Percentiles rank a stretch among this genome's conserved stretches.
Evolutionary conservation across 1,284 basidiomycete species (phyloP).

Genomic region (Leucoagaricus sp.): DNA sequence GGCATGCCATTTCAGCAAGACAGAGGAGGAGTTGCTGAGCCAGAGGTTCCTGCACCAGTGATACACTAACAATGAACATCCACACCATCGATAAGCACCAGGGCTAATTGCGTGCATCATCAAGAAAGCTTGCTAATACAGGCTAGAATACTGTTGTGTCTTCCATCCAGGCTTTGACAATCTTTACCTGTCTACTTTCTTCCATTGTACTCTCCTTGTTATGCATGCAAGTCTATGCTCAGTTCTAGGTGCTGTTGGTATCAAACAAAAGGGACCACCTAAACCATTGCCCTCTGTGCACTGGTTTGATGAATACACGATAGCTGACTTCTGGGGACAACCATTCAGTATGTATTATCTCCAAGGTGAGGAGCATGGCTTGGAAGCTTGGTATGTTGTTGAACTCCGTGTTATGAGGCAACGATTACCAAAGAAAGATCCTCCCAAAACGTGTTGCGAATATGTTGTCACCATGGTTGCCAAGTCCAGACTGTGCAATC

Average conservation of each 20-base stretch:
- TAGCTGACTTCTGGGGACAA: slow-evolving; percentile 4
- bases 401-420: slow-evolving; percentile 1
- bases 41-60: too few species aligned
- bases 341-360: background rate
- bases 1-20: too few species aligned
- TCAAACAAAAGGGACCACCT: background rate
- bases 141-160: too few species aligned
- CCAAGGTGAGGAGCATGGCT: background rate
- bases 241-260: background rate
- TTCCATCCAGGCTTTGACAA: too few species aligned
- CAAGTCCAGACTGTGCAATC: background rate
- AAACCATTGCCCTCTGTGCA: background rate
- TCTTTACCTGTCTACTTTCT: too few species aligned
- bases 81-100: too few species aligned
- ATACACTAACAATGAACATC: too few species aligned
- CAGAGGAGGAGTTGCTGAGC: too few species aligned
- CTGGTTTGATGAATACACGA: background rate
- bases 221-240: background rate
- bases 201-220: too few species aligned
- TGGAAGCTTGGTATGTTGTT: slow-evolving; percentile 4
- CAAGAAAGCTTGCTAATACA: too few species aligned
- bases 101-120: too few species aligned
- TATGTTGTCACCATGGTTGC: slow-evolving; percentile 1
- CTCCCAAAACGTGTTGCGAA: background rate
- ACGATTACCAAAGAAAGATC: background rate